Evolutionary conservation across 2,329 filamentous ascomycete genomes (phyloP).

Genomic region (Phialocephala subalpina): DNA sequence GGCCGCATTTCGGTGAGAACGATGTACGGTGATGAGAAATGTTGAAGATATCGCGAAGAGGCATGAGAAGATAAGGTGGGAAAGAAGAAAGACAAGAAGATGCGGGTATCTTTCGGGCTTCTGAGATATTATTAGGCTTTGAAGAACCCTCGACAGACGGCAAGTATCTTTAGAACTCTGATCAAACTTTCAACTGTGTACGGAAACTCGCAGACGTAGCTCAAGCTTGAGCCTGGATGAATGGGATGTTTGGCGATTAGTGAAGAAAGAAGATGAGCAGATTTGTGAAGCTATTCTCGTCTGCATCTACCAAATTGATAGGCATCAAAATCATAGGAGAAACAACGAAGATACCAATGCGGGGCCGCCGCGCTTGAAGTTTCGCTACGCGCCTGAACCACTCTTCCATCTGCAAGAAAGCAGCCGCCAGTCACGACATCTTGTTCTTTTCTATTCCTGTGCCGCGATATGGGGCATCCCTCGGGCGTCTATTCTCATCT

Average conservation of each 20-base stretch:
- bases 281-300: not conserved
- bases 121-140: not conserved
- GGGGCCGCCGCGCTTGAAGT: slow-evolving; percentile 16
- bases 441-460: slow-evolving; percentile 14
- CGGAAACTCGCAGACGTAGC: not conserved
- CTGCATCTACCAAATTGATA: not conserved
- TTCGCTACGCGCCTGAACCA: slow-evolving; percentile 16
- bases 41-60: not conserved
- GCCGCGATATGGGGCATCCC: slow-evolving; percentile 3
- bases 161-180: slow-evolving; percentile 1
- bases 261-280: not conserved
- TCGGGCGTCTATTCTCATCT: slow-evolving; percentile 7
- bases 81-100: not conserved
- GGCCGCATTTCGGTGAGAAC: not conserved
- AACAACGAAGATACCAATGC: not conserved
- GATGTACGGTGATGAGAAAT: not conserved
- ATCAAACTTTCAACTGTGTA: not conserved
- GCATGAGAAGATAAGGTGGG: not conserved
- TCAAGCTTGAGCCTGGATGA: not conserved
- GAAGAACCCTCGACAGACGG: not conserved
- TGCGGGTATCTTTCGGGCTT: not conserved
- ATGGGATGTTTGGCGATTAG: not conserved
- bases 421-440: slow-evolving; percentile 11
- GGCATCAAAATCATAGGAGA: not conserved
- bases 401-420: not conserved